Percentiles rank a stretch among this genome's conserved stretches.
phyloP scores from a whole-genome alignment of 352 stramenopile species.

The Phytophthora brassicae region DNA sequence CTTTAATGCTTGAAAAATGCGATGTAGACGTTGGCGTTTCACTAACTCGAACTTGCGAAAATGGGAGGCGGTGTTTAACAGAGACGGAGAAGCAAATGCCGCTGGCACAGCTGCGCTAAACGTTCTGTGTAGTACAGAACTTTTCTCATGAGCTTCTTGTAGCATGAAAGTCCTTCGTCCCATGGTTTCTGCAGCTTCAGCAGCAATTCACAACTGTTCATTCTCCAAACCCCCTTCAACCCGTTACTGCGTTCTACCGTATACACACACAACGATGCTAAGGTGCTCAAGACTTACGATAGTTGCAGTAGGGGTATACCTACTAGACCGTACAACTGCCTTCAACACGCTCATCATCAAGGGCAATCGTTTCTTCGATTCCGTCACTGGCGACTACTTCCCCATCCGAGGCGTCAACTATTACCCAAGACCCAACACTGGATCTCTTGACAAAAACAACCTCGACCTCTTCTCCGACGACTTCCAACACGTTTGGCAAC shows the following conservation, averaged over 20 bases:
- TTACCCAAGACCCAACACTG: constrained; percentile 83
- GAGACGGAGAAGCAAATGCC: not conserved
- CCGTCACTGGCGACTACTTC: constrained; percentile 67
- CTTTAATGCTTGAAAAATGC: too few relatives aligned
- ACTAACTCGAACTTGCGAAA: too few relatives aligned
- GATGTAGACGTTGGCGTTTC: too few relatives aligned
- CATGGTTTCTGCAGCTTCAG: not conserved
- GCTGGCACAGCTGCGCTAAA: not conserved
- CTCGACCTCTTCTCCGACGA: constrained; percentile 84
- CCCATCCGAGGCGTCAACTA: constrained; percentile 80
- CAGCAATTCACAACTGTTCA: not conserved
- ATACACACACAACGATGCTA: not conserved
- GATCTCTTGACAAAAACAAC: constrained; percentile 67
- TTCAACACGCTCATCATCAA: constrained; percentile 57
- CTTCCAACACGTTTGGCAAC: constrained; percentile 63
- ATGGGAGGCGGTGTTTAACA: too few relatives aligned
- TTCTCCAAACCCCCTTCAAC: not conserved
- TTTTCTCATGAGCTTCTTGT: not conserved
- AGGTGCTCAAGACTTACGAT: not conserved
- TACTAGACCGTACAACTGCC: not conserved
- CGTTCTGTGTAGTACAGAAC: not conserved
- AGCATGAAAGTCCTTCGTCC: not conserved
- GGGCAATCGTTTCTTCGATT: constrained; percentile 82
- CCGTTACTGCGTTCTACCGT: too few relatives aligned
- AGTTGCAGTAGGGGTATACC: not conserved